Conservation (phyloP, 129 eudicot genomes). For the Chrysanthemum seticuspe region DNA sequence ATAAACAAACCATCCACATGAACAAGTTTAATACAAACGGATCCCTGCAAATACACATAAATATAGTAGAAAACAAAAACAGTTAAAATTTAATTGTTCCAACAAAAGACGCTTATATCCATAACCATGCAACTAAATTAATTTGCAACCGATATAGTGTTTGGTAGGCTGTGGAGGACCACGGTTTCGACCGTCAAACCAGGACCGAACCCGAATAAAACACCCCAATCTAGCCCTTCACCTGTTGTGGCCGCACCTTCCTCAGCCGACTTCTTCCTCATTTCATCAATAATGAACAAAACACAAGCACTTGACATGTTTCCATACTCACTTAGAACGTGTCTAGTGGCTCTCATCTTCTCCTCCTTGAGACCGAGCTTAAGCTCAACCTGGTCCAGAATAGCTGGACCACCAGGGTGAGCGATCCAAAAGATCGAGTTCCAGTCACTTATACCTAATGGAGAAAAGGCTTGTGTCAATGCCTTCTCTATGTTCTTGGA, state of each 20-base stretch:
- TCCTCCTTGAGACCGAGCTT: conserved; percentile 49
- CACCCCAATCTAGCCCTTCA: conserved; percentile 58
- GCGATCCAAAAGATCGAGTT: conserved; percentile 63
- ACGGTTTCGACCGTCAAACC: conserved; percentile 61
- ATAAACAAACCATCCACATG: not conserved
- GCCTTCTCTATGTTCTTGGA: conserved; percentile 58
- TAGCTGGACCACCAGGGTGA: conserved; percentile 54
- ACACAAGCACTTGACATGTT: conserved; percentile 69
- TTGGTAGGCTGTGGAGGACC: conserved; percentile 53
- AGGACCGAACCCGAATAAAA: conserved; percentile 62
- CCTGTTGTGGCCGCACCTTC: conserved; percentile 50
- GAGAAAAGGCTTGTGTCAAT: conserved; percentile 41
- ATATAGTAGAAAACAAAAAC: not conserved
- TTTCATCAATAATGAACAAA: conserved; percentile 50
- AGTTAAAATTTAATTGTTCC: not conserved
- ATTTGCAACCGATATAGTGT: conserved; percentile 12
- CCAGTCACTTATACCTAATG: conserved; percentile 52
- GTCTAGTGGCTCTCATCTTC: conserved; percentile 48
- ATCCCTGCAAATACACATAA: too few species aligned
- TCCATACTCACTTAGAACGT: conserved; percentile 54
- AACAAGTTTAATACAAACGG: not conserved
- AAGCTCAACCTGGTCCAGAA: conserved; percentile 52
- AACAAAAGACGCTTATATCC: not conserved
- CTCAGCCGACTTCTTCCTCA: conserved; percentile 56
- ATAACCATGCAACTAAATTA: not conserved